Evolutionary conservation across 1,284 basidiomycete species (phyloP).

Genomic region (Pseudozyma sp.): DNA sequence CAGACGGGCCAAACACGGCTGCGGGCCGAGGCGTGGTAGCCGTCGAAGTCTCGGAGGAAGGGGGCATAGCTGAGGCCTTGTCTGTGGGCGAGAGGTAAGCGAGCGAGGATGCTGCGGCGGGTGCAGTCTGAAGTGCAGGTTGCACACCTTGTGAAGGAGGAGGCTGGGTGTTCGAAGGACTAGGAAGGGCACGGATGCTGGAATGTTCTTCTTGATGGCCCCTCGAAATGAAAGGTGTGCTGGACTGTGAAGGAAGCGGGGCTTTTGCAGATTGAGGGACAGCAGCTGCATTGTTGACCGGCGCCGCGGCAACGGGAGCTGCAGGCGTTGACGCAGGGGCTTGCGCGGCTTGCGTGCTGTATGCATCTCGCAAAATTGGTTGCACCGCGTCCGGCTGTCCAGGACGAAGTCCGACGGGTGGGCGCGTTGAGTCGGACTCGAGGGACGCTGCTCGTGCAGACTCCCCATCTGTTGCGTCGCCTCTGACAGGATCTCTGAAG

Average conservation of each 20-base stretch:
- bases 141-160: slow-evolving; percentile 4
- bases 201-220: slow-evolving; percentile 17
- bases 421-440: slow-evolving; percentile 22
- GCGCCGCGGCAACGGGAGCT: slow-evolving; percentile 13
- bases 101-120: slow-evolving; percentile 26
- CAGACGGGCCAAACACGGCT: slow-evolving; percentile 41
- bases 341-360: slow-evolving; percentile 4
- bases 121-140: slow-evolving; percentile 8
- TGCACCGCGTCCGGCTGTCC: slow-evolving; percentile 8
- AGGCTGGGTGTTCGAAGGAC: background rate
- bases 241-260: slow-evolving; percentile 12
- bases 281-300: slow-evolving; percentile 16
- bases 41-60: slow-evolving; percentile 11
- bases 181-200: slow-evolving; percentile 9
- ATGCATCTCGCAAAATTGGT: slow-evolving; percentile 4
- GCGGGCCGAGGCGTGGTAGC: slow-evolving; percentile 12
- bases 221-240: background rate
- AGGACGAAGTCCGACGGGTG: slow-evolving; percentile 18
- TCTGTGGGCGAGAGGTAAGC: slow-evolving; percentile 28
- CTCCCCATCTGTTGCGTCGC: slow-evolving; percentile 11
- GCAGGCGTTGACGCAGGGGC: slow-evolving; percentile 16
- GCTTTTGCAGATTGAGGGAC: slow-evolving; percentile 15
- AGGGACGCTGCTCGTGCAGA: slow-evolving; percentile 15
- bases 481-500: slow-evolving; percentile 30
- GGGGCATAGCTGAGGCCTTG: slow-evolving; percentile 10